A percentile compares a stretch with the other conserved stretches of the same genome.
phyloP scores from a whole-genome alignment of 2,329 filamentous ascomycete species.

The Setomelanomma holmii region DNA sequence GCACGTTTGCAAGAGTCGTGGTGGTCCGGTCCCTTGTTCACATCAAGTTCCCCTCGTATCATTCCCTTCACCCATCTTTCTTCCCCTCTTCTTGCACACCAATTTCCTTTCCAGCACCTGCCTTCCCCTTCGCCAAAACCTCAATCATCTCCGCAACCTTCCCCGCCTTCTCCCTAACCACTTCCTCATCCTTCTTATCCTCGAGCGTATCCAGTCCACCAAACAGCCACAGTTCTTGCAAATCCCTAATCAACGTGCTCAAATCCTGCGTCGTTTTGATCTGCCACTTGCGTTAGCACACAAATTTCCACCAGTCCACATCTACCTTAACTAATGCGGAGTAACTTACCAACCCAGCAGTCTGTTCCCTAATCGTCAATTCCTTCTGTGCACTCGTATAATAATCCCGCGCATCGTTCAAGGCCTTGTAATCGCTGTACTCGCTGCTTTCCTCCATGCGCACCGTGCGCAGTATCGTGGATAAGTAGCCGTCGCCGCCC shows the following conservation, averaged over 20 bases:
- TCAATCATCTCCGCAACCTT: constrained; percentile 33
- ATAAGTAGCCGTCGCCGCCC: constrained; percentile 52
- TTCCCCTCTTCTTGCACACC: not conserved
- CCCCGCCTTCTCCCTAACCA: constrained; percentile 23
- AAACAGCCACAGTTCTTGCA: constrained; percentile 73
- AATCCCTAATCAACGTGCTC: constrained; percentile 64
- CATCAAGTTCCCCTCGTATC: constrained; percentile 2
- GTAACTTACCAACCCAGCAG: constrained; percentile 60
- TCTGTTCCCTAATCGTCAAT: constrained; percentile 66
- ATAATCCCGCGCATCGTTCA: constrained; percentile 54
- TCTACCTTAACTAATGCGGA: not conserved
- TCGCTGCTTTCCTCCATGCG: constrained; percentile 53
- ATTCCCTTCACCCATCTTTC: not conserved
- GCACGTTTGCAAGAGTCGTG: too few relatives aligned
- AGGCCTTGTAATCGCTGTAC: constrained; percentile 13
- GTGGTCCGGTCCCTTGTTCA: not conserved
- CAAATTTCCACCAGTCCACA: not conserved
- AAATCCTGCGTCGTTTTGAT: constrained; percentile 69
- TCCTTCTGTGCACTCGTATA: constrained; percentile 64
- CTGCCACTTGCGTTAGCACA: constrained; percentile 29
- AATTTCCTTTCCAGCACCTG: constrained; percentile 5
- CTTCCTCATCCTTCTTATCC: constrained; percentile 35
- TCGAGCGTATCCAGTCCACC: constrained; percentile 66
- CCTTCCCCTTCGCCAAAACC: constrained; percentile 24
- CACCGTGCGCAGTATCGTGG: constrained; percentile 62